These are phyloP conservation scores for Nematodospora valgi DNA, from an alignment of 805 yeast species.

Conservation along the genomic window DNA sequence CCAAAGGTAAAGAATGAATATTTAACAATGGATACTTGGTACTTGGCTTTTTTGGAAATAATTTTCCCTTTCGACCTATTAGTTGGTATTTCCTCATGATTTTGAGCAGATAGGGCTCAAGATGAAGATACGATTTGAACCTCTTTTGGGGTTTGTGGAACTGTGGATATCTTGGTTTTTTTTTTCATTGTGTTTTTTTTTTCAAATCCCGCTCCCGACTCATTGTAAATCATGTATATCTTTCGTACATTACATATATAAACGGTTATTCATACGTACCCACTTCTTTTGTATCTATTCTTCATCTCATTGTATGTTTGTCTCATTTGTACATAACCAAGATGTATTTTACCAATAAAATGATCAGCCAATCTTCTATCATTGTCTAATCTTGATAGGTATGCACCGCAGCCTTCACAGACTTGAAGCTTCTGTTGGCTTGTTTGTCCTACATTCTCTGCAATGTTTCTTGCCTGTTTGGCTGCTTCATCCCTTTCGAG, in stretches of 20 bases:
- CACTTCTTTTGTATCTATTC: constrained; percentile 12
- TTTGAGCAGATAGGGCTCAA: background rate
- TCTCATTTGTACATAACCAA: constrained; percentile 78
- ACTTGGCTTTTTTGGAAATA: constrained; percentile 12
- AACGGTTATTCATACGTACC: too few relatives aligned
- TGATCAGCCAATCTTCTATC: constrained; percentile 89
- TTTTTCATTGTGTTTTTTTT: constrained; percentile 2
- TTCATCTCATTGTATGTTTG: constrained; percentile 43
- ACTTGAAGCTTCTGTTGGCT: constrained; percentile 90
- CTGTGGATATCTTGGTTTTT: constrained; percentile 18
- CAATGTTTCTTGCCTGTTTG: constrained; percentile 53
- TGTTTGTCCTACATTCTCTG: constrained; percentile 76
- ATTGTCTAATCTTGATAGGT: constrained; percentile 77
- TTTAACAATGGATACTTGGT: constrained; percentile 27
- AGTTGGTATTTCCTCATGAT: constrained; percentile 41
- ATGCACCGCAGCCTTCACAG: constrained; percentile 88
- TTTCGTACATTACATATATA: too few relatives aligned
- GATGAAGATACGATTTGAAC: too few relatives aligned
- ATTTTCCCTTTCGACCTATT: constrained; percentile 32
- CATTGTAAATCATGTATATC: too few relatives aligned
- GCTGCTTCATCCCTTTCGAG: constrained; percentile 51
- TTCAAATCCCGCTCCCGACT: too few relatives aligned
- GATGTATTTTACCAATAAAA: constrained; percentile 81
- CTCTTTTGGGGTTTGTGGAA: too few relatives aligned
- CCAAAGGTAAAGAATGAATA: constrained; percentile 41